These are phyloP conservation scores for Kingdonia uniflora DNA, from an alignment of 164 flowering plant genomes.

Conservation along the genomic window DNA sequence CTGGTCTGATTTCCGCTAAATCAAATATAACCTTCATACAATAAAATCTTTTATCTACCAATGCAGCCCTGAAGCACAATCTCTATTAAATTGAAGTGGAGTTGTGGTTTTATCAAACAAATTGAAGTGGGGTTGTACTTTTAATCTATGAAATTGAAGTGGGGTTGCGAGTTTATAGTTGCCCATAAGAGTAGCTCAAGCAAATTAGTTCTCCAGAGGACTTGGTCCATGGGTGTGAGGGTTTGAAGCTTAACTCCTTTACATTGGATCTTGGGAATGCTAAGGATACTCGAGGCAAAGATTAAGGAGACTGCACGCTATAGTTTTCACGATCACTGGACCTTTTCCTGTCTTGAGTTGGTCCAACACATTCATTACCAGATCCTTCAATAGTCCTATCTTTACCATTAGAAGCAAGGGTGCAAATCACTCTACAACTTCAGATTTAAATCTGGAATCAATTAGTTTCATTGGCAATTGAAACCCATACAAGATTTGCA, in stretches of 20 bases:
- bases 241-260: conserved; percentile 86
- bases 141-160: not conserved
- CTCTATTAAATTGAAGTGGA: no score
- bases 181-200: conserved; percentile 93
- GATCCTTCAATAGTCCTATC: conserved; percentile 85
- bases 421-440: no score
- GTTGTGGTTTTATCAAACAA: no score
- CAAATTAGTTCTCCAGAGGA: conserved; percentile 90
- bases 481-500: no score
- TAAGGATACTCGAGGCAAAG: conserved; percentile 50
- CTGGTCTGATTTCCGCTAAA: no score
- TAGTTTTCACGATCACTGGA: conserved; percentile 74
- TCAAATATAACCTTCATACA: no score
- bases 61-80: no score
- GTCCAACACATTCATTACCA: conserved; percentile 75
- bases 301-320: conserved; percentile 85
- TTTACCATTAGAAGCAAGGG: conserved; percentile 66
- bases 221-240: conserved; percentile 98
- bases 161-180: no score
- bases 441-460: no score
- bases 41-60: no score
- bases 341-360: conserved; percentile 79
- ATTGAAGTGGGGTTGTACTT: no score
- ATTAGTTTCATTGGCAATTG: no score
- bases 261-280: conserved; percentile 88